Evolutionary conservation across 768 basidiomycete genomes (phyloP).

Genomic region (Hericium rajendrae): DNA sequence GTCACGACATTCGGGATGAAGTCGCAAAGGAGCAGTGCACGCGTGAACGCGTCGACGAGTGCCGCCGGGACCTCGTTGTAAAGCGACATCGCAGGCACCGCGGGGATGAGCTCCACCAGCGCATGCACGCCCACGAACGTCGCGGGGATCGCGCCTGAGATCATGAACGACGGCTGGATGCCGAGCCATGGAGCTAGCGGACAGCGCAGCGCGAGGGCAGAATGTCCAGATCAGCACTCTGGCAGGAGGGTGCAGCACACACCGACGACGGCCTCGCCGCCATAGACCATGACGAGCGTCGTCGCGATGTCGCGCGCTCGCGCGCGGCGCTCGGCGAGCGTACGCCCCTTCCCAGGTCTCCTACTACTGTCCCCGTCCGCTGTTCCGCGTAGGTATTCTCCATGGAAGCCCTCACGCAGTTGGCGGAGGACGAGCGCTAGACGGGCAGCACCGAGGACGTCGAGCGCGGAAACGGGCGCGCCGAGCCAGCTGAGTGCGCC

Average conservation of each 20-base stretch:
- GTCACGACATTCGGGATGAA: constrained; percentile 11
- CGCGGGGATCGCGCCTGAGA: constrained; percentile 1
- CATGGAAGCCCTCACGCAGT: constrained; percentile 3
- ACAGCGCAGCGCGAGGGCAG: not conserved
- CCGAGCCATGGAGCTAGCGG: constrained; percentile 11
- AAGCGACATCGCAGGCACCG: constrained; percentile 9
- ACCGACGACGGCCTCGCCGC: constrained; percentile 14
- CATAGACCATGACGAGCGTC: constrained; percentile 13
- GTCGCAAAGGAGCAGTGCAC: constrained; percentile 13
- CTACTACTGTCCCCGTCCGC: not conserved
- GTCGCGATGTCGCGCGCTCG: constrained; percentile 10
- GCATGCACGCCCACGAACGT: constrained; percentile 4
- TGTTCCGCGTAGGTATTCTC: constrained; percentile 2
- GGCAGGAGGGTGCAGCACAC: not conserved
- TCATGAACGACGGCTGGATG: constrained; percentile 11
- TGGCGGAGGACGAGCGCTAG: constrained; percentile 14
- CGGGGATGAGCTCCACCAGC: constrained; percentile 5
- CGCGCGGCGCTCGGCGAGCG: not conserved
- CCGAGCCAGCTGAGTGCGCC: constrained; percentile 8
- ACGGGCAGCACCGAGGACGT: constrained; percentile 10
- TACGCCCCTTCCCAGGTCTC: not conserved
- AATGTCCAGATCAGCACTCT: not conserved
- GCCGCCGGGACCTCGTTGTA: constrained; percentile 9
- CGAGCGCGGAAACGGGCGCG: constrained; percentile 7
- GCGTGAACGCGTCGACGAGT: constrained; percentile 9